Base-by-base conservation (phyloP, 179 eudicot genomes). In the Vitellaria paradoxa region DNA sequence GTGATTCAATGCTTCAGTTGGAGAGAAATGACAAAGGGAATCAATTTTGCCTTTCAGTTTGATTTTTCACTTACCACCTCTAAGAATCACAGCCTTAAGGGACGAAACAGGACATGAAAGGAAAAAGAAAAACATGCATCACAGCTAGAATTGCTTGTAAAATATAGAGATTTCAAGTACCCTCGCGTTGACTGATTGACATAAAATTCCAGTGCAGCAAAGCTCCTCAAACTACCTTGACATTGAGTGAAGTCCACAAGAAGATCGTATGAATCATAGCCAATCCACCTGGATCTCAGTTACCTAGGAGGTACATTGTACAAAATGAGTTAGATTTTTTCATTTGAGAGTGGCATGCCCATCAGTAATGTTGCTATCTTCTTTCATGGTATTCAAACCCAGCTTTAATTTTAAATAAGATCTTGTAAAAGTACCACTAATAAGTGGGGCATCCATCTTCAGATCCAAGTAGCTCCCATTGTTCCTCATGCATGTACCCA, bases 401-500 rank as follows among this genome's bases (percentile, higher is more conserved):
- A 30, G 37, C 5, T 7, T 12, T 40, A 26, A 26, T 65, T 64
- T 65, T n/a, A 42, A 69, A 72, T 23, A 56, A 53, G 66, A 40
- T 64, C 57, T 9, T 65, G 21, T 18, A 63, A 2, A 42, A 7
- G 30, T 65, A 50, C 64, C 65, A 24, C 45, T 37, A 64, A 55
- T 11, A 40, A 45, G 49, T 56, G 11, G 71, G 30, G 70, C 63
- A 42, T 30, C 50, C 63, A 66, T 65, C 24, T 50, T 79, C 60
- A 65, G 42, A 65, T 79, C 66, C 77, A 79, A 42, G 65, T 69
- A 68, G 42, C 70, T 40, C 70, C 47, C 21, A 24, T 5, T 17
- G 76, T 45, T 79, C 81, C 66, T 67, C 49, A 45, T 62, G 20
- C 79, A 75, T 68, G 60, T 23, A 57, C 49, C 63, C 67, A 20